Percentiles rank a stretch among this genome's conserved stretches.
Conservation (phyloP, 306 rosid species). For the Acacia crassicarpa region DNA sequence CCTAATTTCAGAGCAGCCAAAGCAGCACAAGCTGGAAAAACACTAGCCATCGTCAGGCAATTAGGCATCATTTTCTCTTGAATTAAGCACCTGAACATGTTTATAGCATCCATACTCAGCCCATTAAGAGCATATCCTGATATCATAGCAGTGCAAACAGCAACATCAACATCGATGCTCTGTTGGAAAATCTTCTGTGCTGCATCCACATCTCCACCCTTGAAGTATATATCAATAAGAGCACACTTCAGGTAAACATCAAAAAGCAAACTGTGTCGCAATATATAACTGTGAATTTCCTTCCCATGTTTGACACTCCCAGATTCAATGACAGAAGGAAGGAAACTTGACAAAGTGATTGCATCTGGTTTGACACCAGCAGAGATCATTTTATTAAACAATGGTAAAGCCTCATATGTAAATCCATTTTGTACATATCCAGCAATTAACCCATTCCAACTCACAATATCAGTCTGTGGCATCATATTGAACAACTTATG, state of each 20-base stretch:
- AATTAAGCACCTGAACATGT: conserved; percentile 60
- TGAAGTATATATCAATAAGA: conserved; percentile 59
- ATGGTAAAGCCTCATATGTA: conserved; percentile 47
- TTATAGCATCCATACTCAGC: conserved; percentile 56
- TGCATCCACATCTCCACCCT: conserved; percentile 58
- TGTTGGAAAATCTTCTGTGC: conserved; percentile 53
- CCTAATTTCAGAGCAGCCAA: conserved; percentile 64
- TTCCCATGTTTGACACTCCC: conserved; percentile 53
- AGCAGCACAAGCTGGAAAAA: conserved; percentile 75
- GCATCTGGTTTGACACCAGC: conserved; percentile 63
- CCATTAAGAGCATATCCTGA: conserved; percentile 72
- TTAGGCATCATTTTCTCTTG: conserved; percentile 62
- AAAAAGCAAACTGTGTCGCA: conserved; percentile 54
- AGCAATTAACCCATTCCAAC: conserved; percentile 76
- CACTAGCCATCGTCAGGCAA: conserved; percentile 64
- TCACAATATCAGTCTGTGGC: conserved; percentile 60
- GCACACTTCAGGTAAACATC: conserved; percentile 74
- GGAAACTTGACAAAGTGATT: conserved; percentile 68
- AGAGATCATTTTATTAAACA: conserved; percentile 61
- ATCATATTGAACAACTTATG: conserved; percentile 48
- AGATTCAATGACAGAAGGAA: conserved; percentile 58
- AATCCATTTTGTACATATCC: conserved; percentile 73
- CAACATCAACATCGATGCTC: conserved; percentile 54
- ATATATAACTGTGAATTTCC: conserved; percentile 66
- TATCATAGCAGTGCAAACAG: conserved; percentile 70